Base-by-base conservation (phyloP, 495 filamentous ascomycete species). In the Cercophora samala region DNA sequence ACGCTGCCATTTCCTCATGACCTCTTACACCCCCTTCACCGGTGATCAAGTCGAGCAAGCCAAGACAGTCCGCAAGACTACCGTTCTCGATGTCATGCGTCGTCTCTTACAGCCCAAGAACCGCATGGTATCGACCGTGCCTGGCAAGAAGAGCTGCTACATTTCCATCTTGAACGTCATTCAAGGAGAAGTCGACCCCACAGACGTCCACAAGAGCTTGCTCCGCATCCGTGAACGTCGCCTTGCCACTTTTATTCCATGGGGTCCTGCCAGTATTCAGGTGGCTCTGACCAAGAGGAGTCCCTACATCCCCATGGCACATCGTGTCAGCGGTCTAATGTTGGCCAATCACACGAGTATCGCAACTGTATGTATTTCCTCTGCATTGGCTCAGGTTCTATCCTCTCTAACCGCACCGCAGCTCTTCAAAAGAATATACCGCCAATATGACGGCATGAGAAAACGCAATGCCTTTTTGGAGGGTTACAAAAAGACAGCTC, bases 91-190 rank as follows among this genome's bases (percentile, higher is more conserved):
- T 78, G 95, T 99, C 58, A 99, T 99, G 95, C 87, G 95, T 29
- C 87, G 95, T 54, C 84, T 99, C 9, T 82, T 99, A 58, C 95
- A 99, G 77, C 95, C 95, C 53, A 99, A 99, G 83, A 98, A 98
- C 77, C 89, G 96, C 72, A 99, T 99, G 95, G 95, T 99, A 46
- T 96, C 93, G 51, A 96, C 94, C 58, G 90, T 92, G 66, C 93
- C 94, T 19, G 91, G 91, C 73, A 99, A 97, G 79, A 93, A 91
- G 80, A 96, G 91, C 78, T 98, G 96, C 81, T 99, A 99, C 79
- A 97, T 99, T 71, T 97, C 92, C 52, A 99, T 99, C 70, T 84
- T 99, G 58, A 98, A 98, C 76, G 96, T 99, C 74, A 99, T 99
- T 74, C 93, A 97, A 77, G 95, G 95, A 68, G 96, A 98, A 75